Evolutionary conservation across 805 yeast genomes (phyloP).

Genomic region (Candida succiphila): DNA sequence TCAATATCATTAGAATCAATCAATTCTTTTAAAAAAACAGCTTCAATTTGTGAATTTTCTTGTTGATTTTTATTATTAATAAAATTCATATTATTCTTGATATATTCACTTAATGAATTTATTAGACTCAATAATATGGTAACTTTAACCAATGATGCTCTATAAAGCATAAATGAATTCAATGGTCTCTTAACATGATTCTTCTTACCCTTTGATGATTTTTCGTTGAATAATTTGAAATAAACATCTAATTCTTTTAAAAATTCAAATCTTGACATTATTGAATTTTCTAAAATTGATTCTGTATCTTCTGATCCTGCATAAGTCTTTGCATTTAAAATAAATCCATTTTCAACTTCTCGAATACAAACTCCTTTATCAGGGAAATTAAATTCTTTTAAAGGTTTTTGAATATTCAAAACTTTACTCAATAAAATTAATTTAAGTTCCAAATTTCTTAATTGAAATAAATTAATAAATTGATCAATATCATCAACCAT

Average conservation of each 20-base stretch:
- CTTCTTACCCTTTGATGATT: not conserved
- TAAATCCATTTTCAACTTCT: conserved; percentile 8
- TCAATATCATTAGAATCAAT: not conserved
- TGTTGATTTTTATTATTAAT: too few relatives aligned
- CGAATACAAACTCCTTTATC: conserved; percentile 15
- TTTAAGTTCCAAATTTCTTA: conserved; percentile 15
- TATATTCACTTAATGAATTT: conserved; percentile 12
- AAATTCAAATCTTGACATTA: conserved; percentile 11
- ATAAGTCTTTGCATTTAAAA: conserved; percentile 15
- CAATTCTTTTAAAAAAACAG: too few relatives aligned
- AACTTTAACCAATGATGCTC: conserved; percentile 31
- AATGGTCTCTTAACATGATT: conserved; percentile 32
- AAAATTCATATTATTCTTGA: conserved; percentile 2
- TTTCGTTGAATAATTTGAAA: conserved; percentile 6
- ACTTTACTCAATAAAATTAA: conserved; percentile 11
- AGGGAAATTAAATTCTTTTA: not conserved
- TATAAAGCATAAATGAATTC: conserved; percentile 37
- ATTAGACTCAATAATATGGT: conserved; percentile 20
- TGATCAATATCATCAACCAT: conserved; percentile 9
- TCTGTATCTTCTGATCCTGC: conserved; percentile 15
- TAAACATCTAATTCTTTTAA: conserved; percentile 15
- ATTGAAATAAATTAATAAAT: conserved; percentile 12
- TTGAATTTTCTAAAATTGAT: conserved; percentile 9
- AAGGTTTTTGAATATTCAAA: conserved; percentile 7
- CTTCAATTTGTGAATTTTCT: too few relatives aligned